These are phyloP conservation scores for Colletotrichum filicis DNA, from an alignment of 2,329 filamentous ascomycete genomes.

Conservation along the genomic window DNA sequence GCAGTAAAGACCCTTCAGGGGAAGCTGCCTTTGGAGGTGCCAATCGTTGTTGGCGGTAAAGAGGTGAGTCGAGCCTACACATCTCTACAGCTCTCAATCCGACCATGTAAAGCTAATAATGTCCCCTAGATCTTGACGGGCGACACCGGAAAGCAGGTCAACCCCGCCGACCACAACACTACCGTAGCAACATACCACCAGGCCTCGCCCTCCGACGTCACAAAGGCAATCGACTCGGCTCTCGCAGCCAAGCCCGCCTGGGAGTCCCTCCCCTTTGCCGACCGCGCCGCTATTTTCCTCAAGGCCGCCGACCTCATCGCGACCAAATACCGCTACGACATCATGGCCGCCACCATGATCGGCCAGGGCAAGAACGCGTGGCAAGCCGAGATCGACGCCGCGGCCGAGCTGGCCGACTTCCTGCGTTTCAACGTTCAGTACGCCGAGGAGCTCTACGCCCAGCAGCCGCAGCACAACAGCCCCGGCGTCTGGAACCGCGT, in stretches of 20 bases:
- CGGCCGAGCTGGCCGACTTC: slow-evolving; percentile 93
- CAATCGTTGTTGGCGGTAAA: slow-evolving; percentile 85
- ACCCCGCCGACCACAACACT: slow-evolving; percentile 83
- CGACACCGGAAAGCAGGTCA: slow-evolving; percentile 75
- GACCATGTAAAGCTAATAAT: not conserved
- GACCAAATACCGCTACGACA: slow-evolving; percentile 93
- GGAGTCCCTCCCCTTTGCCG: slow-evolving; percentile 88
- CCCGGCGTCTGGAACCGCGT: slow-evolving; percentile 91
- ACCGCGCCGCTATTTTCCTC: slow-evolving; percentile 92
- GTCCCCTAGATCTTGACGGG: slow-evolving; percentile 71
- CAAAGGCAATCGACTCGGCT: slow-evolving; percentile 83
- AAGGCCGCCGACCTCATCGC: slow-evolving; percentile 94
- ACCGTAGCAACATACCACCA: slow-evolving; percentile 87
- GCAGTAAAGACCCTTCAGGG: slow-evolving; percentile 78
- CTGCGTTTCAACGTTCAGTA: slow-evolving; percentile 95
- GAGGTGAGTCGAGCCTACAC: slow-evolving; percentile 63
- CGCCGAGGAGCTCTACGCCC: slow-evolving; percentile 88
- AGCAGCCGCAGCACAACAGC: slow-evolving; percentile 87
- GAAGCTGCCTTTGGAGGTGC: slow-evolving; percentile 79
- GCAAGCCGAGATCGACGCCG: slow-evolving; percentile 98
- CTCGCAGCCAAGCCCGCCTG: slow-evolving; percentile 87
- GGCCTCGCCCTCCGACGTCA: slow-evolving; percentile 80
- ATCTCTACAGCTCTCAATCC: not conserved
- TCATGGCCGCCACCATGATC: slow-evolving; percentile 96
- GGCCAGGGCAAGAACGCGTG: slow-evolving; percentile 98